These are phyloP conservation scores for Monotropa hypopitys DNA, from an alignment of 179 eudicot species.

Conservation along the genomic window DNA sequence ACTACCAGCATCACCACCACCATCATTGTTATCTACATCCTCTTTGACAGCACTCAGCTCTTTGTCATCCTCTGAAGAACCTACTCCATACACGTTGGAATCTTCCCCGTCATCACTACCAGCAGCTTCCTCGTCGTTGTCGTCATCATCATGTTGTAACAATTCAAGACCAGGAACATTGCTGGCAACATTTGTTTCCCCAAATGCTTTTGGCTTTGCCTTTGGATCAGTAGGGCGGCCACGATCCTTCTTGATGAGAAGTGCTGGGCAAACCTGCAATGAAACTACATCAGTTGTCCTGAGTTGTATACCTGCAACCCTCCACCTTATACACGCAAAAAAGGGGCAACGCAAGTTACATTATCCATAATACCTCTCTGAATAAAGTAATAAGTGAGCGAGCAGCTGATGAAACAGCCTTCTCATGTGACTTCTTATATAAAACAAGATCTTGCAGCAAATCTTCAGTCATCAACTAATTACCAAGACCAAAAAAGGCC, in stretches of 20 bases:
- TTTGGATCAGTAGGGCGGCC: constrained; percentile 71
- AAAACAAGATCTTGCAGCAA: constrained; percentile 94
- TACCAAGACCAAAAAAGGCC: constrained; percentile 11
- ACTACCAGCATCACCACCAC: constrained; percentile 2
- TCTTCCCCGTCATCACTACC: constrained; percentile 17
- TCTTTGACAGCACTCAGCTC: constrained; percentile 10
- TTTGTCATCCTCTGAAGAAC: constrained; percentile 13
- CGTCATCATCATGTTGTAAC: constrained; percentile 27
- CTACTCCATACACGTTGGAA: constrained; percentile 11
- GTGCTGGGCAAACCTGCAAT: constrained; percentile 78
- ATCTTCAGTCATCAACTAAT: constrained; percentile 90
- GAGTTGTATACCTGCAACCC: not conserved
- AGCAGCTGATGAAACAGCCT: constrained; percentile 83
- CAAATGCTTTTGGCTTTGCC: constrained; percentile 85
- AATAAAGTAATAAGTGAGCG: constrained; percentile 77
- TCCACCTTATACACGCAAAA: not conserved
- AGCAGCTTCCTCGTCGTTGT: constrained; percentile 5
- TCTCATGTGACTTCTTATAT: constrained; percentile 78
- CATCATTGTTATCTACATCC: constrained; percentile 17
- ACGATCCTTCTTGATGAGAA: constrained; percentile 76
- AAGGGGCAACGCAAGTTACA: constrained; percentile 5
- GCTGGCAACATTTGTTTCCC: constrained; percentile 57
- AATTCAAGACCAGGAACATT: constrained; percentile 72
- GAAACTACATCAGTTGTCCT: constrained; percentile 10
- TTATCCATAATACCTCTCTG: constrained; percentile 58